Evolutionary conservation across 257 asterid genomes (phyloP).

Genomic region (Primulina tabacum): DNA sequence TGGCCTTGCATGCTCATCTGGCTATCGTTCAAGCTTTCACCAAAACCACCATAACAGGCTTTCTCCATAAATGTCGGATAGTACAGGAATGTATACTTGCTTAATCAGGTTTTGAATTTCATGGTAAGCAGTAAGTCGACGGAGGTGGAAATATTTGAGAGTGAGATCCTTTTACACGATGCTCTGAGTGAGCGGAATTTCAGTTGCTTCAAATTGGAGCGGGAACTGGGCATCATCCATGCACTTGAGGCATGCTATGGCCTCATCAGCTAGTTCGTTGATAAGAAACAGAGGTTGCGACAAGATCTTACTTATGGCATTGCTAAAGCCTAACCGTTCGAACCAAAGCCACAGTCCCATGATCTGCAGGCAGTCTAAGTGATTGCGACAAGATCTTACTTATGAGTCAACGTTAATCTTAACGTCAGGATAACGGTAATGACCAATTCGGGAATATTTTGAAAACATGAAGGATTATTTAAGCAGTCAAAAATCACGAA

Average conservation of each 20-base stretch:
- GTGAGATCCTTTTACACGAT: slow-evolving; percentile 33
- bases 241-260: slow-evolving; percentile 41
- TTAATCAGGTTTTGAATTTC: slow-evolving; percentile 26
- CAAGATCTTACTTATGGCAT: slow-evolving; percentile 31
- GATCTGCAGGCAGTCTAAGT: slow-evolving; percentile 43
- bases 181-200: slow-evolving; percentile 41
- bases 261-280: slow-evolving; percentile 53
- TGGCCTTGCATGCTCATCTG: slow-evolving; percentile 10
- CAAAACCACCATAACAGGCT: slow-evolving; percentile 29
- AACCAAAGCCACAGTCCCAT: slow-evolving; percentile 65
- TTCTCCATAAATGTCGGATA: slow-evolving; percentile 42
- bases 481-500: too few species aligned
- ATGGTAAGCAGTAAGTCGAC: slow-evolving; percentile 14
- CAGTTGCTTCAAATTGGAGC: slow-evolving; percentile 19
- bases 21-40: background rate
- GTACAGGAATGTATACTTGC: slow-evolving; percentile 36
- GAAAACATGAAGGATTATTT: too few species aligned
- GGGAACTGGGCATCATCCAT: slow-evolving; percentile 18
- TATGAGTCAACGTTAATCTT: too few species aligned
- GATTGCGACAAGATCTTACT: slow-evolving; percentile 51
- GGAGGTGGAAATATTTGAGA: slow-evolving; percentile 30
- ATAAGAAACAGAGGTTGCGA: slow-evolving; percentile 32
- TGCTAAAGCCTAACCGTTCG: slow-evolving; percentile 36
- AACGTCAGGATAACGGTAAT: too few species aligned
- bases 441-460: too few species aligned